A percentile compares a stretch with the other conserved stretches of the same genome.
These are phyloP conservation scores for Candida ortonii DNA, from an alignment of 805 yeast genomes.

Conservation along the genomic window DNA sequence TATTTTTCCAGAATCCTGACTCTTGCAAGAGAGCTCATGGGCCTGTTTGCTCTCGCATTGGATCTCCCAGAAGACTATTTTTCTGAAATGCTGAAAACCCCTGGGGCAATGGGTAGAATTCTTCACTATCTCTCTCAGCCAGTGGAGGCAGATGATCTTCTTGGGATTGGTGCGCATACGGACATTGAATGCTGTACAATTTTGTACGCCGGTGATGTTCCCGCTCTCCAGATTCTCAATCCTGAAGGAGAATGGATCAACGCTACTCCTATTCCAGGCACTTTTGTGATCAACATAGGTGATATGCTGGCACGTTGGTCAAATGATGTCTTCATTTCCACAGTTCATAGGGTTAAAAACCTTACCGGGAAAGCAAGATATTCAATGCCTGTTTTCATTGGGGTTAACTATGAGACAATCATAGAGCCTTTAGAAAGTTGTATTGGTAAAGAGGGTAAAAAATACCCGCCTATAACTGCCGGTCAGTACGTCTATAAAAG, in stretches of 20 bases:
- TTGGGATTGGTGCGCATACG: conserved; percentile 37
- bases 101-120: conserved; percentile 31
- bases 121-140: conserved; percentile 33
- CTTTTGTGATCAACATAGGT: conserved; percentile 38
- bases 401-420: conserved; percentile 19
- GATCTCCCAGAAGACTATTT: conserved; percentile 30
- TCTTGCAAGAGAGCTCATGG: conserved; percentile 27
- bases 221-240: conserved; percentile 36
- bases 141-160: conserved; percentile 24
- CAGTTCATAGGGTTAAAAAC: conserved; percentile 36
- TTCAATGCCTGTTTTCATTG: conserved; percentile 27
- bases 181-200: conserved; percentile 34
- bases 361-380: conserved; percentile 26
- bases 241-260: conserved; percentile 33
- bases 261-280: conserved; percentile 32
- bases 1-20: conserved; percentile 24
- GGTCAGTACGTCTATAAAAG: conserved; percentile 19
- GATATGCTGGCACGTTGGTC: conserved; percentile 35
- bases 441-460: conserved; percentile 14
- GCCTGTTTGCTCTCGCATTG: conserved; percentile 29
- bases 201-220: conserved; percentile 30
- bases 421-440: conserved; percentile 25
- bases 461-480: conserved; percentile 15
- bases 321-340: conserved; percentile 35
- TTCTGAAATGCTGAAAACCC: conserved; percentile 22